phyloP scores from a whole-genome alignment of 257 asterid genomes.

The Salvia splendens region DNA sequence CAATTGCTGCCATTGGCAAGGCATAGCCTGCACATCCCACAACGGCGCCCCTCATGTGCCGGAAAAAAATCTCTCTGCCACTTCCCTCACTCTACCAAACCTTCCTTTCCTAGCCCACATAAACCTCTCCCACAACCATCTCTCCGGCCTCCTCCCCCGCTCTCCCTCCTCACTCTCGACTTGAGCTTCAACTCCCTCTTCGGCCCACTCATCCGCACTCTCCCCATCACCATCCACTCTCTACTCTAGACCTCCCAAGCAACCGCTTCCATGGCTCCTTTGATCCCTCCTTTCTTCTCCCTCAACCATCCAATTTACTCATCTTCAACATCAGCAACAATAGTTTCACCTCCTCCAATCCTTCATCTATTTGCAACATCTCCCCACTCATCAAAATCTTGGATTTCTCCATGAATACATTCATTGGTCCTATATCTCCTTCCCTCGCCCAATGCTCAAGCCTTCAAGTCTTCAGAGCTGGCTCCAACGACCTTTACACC shows the following conservation, averaged over 20 bases:
- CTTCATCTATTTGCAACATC: conserved; percentile 37
- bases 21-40: conserved; percentile 30
- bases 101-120: conserved; percentile 38
- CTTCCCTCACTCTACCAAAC: conserved; percentile 26
- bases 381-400: conserved; percentile 30
- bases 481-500: conserved; percentile 41
- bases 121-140: conserved; percentile 39
- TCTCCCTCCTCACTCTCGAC: conserved; percentile 11
- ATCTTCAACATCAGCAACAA: conserved; percentile 50
- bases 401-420: conserved; percentile 48
- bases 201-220: not conserved
- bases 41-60: conserved; percentile 28
- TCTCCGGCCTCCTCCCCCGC: conserved; percentile 24
- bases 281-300: conserved; percentile 15
- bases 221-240: conserved; percentile 7
- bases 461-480: conserved; percentile 44
- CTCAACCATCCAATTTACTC: conserved; percentile 24
- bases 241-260: conserved; percentile 39
- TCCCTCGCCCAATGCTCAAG: conserved; percentile 34
- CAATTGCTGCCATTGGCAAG: conserved; percentile 46
- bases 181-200: conserved; percentile 32
- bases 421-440: conserved; percentile 31
- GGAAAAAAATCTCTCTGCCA: not conserved
- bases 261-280: conserved; percentile 44
- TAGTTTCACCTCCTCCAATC: conserved; percentile 41